Evolutionary conservation across 192 early-diverging fungal species (phyloP), one percentile per base, ranked within the genome.

Genomic region (Neocallimastix lanati): DNA sequence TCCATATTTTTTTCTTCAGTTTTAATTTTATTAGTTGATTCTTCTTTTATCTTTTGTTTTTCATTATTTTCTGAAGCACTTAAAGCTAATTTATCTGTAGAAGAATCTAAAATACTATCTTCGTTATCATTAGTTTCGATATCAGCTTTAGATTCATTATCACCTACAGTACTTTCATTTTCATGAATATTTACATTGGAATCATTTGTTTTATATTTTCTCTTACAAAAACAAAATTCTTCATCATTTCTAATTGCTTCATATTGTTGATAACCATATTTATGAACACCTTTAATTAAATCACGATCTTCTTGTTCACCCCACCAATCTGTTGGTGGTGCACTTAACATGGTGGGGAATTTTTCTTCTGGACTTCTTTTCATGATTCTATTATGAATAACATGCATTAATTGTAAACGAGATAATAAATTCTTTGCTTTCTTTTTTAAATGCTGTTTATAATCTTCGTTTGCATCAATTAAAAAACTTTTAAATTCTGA

Each of bases 221-320:
- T 38, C n/a, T 37, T 29, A 28, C 27, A 80, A n/a, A 29, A 36
- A 27, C 79, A 67, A 28, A 29, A 83, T 21, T 28, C 27, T 82
- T 13, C 4, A n/a, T 67, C 50, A 67, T 67, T 67, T 33, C 77
- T 29, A 11, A 29, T 80, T 0, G 82, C 76, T 37, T 80, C 80
- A 33, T 88, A 88, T 83, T 87, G 86, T 78, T 84, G 88, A 81
- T 95, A 95, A n/a, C 94, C 94, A 80, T 94, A 86, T 80, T 91
- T 91, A 80, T 87, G 87, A 28, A 94, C 93, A 9, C 93, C 93
- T 76, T 94, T 83, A 79, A 95, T 81, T 76, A 95, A 77, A 83
- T 94, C 92, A 28, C 91, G 89, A 78, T 95, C 94, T 83, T 94
- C 91, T 29, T 90, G 84, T 15, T 88, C 77, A 29, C 93, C 92